Base-by-base conservation (phyloP, 1,284 basidiomycete species). In the Marasmius fiardii region DNA sequence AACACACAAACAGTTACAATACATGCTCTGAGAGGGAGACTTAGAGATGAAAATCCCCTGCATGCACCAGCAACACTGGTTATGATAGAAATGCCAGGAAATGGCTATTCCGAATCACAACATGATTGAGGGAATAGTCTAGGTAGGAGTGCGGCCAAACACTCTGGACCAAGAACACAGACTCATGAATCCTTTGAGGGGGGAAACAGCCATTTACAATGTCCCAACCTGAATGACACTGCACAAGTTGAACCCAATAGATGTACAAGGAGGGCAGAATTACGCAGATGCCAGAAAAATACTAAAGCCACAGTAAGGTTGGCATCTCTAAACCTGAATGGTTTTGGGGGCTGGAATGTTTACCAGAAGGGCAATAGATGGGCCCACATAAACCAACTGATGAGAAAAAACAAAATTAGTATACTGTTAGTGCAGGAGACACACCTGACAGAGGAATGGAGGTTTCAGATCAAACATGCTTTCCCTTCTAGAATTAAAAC, bases 341-440 rank as follows among this genome's bases (percentile, higher is more conserved):
- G 63, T 0, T 52, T 48, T 14, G 35, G 61, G 20, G 20, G 23
- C n/a, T 2, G 21, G 1, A 24, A 51, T n/a, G 3, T 55, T 0
- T 1, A 28, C 7, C 44, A 43, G 11, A 28, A 6, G 14, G 52
- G 59, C 0, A 59, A 61, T 11, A 71, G 69, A 55, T 68, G 66
- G 68, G n/a, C 26, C 3, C 23, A 56, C 3, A 55, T 71, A 6
- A 56, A 64, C 26, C 47, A 58, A 33, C 37, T 60, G 2, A 59
- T 67, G 56, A 37, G 52, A 23, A 56, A 63, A 0, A 39, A 63
- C 10, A 44, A 55, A 14, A 61, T 69, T 16, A 66, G 61, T 0
- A 57, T 70, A 16, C 57, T 69, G 0, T 58, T 60, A 0, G 14
- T 69, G 0, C 65, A 67, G 21, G 69, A 71, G 58, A 63, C 70